Conservation (phyloP, 2,329 filamentous ascomycete genomes). For the Rachicladosporium sp. region DNA sequence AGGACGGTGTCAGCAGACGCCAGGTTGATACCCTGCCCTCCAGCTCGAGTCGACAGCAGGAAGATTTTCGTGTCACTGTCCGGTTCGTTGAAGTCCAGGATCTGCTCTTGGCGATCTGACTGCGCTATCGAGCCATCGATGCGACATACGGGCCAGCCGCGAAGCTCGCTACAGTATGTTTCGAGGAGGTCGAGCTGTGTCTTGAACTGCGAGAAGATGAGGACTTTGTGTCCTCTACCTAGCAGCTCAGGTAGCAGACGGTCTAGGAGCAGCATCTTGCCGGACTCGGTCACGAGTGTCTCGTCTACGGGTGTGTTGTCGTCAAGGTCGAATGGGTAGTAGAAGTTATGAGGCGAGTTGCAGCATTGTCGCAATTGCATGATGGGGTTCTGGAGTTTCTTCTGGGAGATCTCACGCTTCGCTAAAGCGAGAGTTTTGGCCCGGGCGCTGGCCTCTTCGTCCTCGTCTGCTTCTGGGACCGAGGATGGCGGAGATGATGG, state of each 20-base stretch:
- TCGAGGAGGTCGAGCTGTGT: conserved; percentile 84
- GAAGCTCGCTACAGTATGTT: conserved; percentile 69
- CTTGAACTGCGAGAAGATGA: conserved; percentile 95
- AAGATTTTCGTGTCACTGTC: conserved; percentile 51
- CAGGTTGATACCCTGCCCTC: conserved; percentile 90
- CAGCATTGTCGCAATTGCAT: conserved; percentile 87
- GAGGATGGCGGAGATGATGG: conserved; percentile 27
- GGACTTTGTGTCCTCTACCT: conserved; percentile 65
- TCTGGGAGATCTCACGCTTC: conserved; percentile 75
- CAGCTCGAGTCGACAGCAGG: conserved; percentile 77
- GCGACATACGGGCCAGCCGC: conserved; percentile 69
- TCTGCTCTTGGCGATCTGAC: conserved; percentile 37
- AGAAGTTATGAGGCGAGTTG: conserved; percentile 93
- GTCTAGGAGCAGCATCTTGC: conserved; percentile 92
- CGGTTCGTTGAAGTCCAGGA: conserved; percentile 36
- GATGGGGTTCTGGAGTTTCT: conserved; percentile 85
- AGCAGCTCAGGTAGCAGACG: conserved; percentile 69
- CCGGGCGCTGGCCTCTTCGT: conserved; percentile 51
- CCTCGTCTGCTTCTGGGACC: conserved; percentile 26
- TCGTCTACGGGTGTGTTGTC: conserved; percentile 56
- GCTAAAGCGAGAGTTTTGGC: conserved; percentile 62
- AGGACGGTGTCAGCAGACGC: conserved; percentile 86
- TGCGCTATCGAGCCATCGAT: conserved; percentile 85
- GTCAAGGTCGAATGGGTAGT: conserved; percentile 65
- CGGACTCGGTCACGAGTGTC: conserved; percentile 71